Conservation (phyloP, 768 basidiomycete genomes). For the Termitomyces sp. region DNA sequence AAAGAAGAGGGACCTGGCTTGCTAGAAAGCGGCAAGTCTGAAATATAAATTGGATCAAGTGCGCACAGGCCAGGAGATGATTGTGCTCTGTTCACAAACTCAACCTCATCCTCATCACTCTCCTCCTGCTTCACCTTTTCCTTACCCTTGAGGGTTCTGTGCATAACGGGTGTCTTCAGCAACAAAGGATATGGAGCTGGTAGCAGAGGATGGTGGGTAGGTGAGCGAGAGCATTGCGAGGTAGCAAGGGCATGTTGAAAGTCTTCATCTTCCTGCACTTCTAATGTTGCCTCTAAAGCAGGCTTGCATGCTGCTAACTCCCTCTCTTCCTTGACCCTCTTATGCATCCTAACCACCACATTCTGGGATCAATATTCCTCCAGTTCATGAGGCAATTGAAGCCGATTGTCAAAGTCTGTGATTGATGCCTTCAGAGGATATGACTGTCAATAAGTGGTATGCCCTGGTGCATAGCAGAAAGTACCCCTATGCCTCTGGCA, state of each 20-base stretch:
- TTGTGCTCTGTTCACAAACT: neutral
- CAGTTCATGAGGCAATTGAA: neutral
- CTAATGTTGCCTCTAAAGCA: neutral
- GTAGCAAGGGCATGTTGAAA: neutral
- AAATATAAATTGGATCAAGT: neutral
- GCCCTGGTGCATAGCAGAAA: neutral
- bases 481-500: neutral
- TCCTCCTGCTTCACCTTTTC: neutral
- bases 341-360: neutral
- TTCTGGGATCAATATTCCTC: neutral
- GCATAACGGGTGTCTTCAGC: neutral
- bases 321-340: neutral
- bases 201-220: too few species aligned
- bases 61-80: neutral
- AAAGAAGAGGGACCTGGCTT: neutral
- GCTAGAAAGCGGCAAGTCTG: neutral
- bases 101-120: neutral
- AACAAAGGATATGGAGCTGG: too few species aligned
- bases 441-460: neutral
- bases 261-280: neutral
- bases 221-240: neutral
- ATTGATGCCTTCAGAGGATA: neutral
- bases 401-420: neutral
- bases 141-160: too few species aligned
- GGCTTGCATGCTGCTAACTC: neutral